Percentiles rank a stretch among this genome's conserved stretches.
phyloP scores from a whole-genome alignment of 176 grass and related monocot species.

The Eleusine indica region DNA sequence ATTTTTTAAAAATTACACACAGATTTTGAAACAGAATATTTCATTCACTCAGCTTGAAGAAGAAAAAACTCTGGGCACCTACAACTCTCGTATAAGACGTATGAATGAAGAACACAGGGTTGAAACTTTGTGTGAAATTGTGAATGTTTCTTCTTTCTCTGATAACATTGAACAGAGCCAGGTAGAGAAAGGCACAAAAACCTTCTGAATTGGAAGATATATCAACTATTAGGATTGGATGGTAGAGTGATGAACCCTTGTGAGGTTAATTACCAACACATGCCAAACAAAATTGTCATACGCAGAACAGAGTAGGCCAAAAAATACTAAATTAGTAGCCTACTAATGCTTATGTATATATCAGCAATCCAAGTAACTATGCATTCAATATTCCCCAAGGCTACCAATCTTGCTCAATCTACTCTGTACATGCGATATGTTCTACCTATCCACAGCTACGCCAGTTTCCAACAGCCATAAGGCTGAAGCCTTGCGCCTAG shows the following conservation, averaged over 20 bases:
- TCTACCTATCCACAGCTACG: not conserved
- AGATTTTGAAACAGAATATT: not conserved
- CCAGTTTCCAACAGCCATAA: not conserved
- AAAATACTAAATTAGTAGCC: not conserved
- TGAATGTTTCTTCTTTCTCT: not conserved
- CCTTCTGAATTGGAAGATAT: not conserved
- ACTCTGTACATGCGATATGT: not conserved
- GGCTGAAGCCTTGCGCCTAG: not conserved
- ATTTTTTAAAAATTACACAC: not conserved
- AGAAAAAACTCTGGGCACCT: not conserved
- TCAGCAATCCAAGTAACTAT: not conserved
- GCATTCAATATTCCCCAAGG: not conserved
- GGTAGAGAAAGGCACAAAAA: not conserved
- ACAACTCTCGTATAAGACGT: too few species aligned
- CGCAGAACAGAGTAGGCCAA: not conserved
- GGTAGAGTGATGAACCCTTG: not conserved
- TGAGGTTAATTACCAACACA: not conserved
- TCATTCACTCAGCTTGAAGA: not conserved
- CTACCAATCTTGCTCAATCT: not conserved
- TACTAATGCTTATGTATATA: not conserved
- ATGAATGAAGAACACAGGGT: not conserved
- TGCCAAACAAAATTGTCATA: not conserved
- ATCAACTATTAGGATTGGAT: not conserved
- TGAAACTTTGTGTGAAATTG: not conserved
- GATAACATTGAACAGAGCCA: not conserved